A percentile compares a stretch with the other conserved stretches of the same genome.
Evolutionary conservation across 805 yeast species (phyloP).

Genomic region (Scheffersomyces lignosus): DNA sequence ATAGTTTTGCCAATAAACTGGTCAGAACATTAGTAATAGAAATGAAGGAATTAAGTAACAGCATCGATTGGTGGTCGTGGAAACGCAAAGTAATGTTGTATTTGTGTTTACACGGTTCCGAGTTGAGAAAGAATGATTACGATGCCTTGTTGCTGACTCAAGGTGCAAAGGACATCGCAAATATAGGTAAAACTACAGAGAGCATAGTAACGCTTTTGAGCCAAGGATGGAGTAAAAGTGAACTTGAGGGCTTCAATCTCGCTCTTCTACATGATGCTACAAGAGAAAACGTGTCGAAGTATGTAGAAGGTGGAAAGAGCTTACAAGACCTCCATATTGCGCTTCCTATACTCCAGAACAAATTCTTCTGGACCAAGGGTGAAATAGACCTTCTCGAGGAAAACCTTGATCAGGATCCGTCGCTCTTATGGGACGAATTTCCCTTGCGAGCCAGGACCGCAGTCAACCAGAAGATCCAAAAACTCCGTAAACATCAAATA

Average conservation of each 20-base stretch:
- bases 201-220: too few species aligned
- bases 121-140: background rate
- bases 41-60: too few species aligned
- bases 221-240: background rate
- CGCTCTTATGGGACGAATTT: background rate
- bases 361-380: constrained; percentile 4
- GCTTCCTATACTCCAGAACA: background rate
- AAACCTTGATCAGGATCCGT: background rate
- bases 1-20: too few species aligned
- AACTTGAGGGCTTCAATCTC: background rate
- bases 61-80: too few species aligned
- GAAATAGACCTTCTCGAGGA: constrained; percentile 3
- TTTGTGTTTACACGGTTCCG: background rate
- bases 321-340: background rate
- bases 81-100: background rate
- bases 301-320: background rate
- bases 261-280: background rate
- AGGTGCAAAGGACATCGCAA: background rate
- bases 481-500: background rate
- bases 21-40: too few species aligned
- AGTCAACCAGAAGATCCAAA: too few species aligned
- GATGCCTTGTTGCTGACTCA: background rate
- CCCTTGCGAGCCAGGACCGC: too few species aligned
- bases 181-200: background rate
- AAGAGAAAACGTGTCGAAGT: background rate